These are phyloP conservation scores for Emiliania huxleyi DNA, from an alignment of 78 protist genomes.

Conservation along the genomic window DNA sequence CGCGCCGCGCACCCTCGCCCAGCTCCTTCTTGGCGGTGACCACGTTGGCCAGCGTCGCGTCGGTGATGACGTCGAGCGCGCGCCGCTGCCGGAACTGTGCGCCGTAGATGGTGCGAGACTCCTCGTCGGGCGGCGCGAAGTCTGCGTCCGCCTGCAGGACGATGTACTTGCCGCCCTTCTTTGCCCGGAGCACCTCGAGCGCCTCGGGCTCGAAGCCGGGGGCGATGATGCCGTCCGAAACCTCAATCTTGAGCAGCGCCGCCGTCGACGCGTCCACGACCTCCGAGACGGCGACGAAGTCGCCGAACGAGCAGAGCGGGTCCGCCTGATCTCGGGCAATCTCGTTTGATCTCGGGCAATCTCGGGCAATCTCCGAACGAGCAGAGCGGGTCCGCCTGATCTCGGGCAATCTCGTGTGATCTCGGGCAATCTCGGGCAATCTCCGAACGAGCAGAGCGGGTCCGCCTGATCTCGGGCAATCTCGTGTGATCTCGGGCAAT, in stretches of 20 bases:
- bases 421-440: no score
- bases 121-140: slow-evolving; percentile 9
- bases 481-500: no score
- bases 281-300: slow-evolving; percentile 67
- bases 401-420: no score
- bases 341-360: no score
- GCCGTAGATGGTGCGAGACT: background rate
- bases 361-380: no score
- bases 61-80: slow-evolving; percentile 31
- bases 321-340: no score
- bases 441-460: no score
- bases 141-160: slow-evolving; percentile 46
- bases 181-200: slow-evolving; percentile 62
- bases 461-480: no score
- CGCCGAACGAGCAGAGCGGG: slow-evolving; percentile 76
- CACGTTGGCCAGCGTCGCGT: slow-evolving; percentile 26
- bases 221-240: slow-evolving; percentile 78
- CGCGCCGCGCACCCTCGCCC: slow-evolving; percentile 61
- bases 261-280: slow-evolving; percentile 73
- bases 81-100: slow-evolving; percentile 47
- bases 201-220: slow-evolving; percentile 69
- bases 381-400: no score
- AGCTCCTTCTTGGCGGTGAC: slow-evolving; percentile 43
- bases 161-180: slow-evolving; percentile 73
- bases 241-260: slow-evolving; percentile 57